These are phyloP conservation scores for Auricularia auricula-judae DNA, from an alignment of 768 basidiomycete genomes.

Conservation along the genomic window DNA sequence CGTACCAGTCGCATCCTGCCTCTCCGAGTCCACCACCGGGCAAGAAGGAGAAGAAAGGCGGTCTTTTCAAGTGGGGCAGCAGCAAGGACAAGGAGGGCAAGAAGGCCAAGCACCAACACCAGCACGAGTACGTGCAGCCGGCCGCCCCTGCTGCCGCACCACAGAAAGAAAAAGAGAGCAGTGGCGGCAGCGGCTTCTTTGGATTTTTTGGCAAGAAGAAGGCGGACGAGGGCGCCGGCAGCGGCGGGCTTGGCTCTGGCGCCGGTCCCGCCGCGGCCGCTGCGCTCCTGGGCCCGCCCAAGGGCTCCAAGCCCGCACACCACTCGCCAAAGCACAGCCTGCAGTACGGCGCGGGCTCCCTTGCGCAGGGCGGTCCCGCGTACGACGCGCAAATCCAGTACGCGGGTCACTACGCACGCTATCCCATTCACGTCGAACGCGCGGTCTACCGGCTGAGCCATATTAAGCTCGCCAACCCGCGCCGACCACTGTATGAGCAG, in stretches of 20 bases:
- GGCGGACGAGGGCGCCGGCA: slow-evolving; percentile 44
- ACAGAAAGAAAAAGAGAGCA: slow-evolving; percentile 55
- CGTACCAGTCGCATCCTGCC: slow-evolving; percentile 18
- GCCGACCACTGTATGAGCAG: slow-evolving; percentile 94
- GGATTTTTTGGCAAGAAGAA: slow-evolving; percentile 87
- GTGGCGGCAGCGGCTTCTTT: slow-evolving; percentile 67
- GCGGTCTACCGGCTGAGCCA: slow-evolving; percentile 96
- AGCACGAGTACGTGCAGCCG: slow-evolving; percentile 39
- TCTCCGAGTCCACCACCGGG: slow-evolving; percentile 9
- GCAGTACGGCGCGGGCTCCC: neutral
- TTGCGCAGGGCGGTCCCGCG: neutral
- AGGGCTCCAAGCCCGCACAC: slow-evolving; percentile 50
- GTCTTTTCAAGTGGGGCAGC: slow-evolving; percentile 57
- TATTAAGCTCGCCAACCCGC: slow-evolving; percentile 96
- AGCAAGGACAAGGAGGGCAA: slow-evolving; percentile 53
- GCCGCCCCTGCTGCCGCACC: slow-evolving; percentile 23
- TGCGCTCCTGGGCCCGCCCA: slow-evolving; percentile 74
- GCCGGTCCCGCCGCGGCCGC: slow-evolving; percentile 79
- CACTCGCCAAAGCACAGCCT: neutral
- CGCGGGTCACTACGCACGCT: slow-evolving; percentile 46
- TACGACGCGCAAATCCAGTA: neutral
- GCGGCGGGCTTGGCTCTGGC: slow-evolving; percentile 23
- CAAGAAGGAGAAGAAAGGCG: slow-evolving; percentile 59
- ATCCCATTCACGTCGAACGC: slow-evolving; percentile 97
- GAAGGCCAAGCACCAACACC: slow-evolving; percentile 8